Percentiles rank a stretch among this genome's conserved stretches.
Evolutionary conservation across 139 green algal genomes (phyloP).

Genomic region (Chlorella sp.): DNA sequence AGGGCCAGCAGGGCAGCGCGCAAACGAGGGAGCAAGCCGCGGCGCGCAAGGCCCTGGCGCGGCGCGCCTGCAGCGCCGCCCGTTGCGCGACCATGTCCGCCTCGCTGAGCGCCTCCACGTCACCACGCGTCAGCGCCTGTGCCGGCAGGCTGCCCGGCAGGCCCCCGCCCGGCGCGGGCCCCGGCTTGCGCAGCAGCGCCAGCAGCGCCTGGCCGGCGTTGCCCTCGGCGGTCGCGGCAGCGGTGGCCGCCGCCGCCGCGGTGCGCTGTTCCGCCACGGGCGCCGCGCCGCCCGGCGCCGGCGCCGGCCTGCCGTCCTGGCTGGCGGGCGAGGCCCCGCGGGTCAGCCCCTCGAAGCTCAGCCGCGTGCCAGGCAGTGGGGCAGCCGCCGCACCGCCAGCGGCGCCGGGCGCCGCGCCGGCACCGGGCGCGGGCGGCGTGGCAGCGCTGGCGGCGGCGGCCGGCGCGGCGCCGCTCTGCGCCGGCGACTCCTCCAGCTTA

Average conservation of each 20-base stretch:
- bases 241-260: background rate
- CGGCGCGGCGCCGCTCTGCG: background rate
- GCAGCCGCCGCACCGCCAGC: background rate
- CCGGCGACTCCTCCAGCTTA: constrained; percentile 24
- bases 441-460: background rate
- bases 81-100: constrained; percentile 17
- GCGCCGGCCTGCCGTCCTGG: too few relatives aligned
- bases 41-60: background rate
- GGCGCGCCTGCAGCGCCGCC: constrained; percentile 11
- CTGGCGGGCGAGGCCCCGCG: background rate
- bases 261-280: background rate
- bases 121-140: background rate
- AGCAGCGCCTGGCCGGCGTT: constrained; percentile 23
- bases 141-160: background rate
- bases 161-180: constrained; percentile 5
- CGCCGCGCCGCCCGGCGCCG: background rate
- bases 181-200: constrained; percentile 20
- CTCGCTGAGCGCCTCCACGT: constrained; percentile 7
- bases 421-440: background rate
- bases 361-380: background rate
- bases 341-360: background rate
- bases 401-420: background rate
- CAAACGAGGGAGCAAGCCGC: background rate
- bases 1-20: background rate
- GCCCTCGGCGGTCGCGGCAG: background rate